phyloP scores from a whole-genome alignment of 441 rosid species.

The Syzygium malaccense region DNA sequence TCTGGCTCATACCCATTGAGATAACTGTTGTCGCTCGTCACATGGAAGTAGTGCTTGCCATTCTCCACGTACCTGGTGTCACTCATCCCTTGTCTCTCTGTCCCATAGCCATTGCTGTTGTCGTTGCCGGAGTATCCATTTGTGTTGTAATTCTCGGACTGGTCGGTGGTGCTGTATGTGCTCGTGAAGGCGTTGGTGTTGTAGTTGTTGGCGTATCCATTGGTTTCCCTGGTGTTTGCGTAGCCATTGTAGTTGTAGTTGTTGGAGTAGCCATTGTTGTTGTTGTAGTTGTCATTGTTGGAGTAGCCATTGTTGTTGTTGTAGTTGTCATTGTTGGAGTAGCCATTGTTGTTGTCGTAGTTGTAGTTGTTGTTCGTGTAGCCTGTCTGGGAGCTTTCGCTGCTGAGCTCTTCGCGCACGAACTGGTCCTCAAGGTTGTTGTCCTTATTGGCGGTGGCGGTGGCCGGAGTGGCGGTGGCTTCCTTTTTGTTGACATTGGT shows the following conservation, averaged over 20 bases:
- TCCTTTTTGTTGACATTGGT: not conserved
- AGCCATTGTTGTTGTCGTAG: conserved; percentile 1
- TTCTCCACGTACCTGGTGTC: conserved; percentile 60
- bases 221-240: not conserved
- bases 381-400: conserved; percentile 13
- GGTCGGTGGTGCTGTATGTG: conserved; percentile 5
- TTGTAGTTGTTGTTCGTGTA: conserved; percentile 9
- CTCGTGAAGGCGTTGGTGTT: not conserved
- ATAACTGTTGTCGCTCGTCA: conserved; percentile 17
- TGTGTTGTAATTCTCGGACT: not conserved
- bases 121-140: not conserved
- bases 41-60: conserved; percentile 43
- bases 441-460: not conserved
- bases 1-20: conserved; percentile 5
- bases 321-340: not conserved
- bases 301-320: not conserved
- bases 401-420: conserved; percentile 25
- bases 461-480: not conserved
- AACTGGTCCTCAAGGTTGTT: not conserved
- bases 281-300: not conserved
- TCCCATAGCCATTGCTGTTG: not conserved
- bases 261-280: not conserved
- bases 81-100: conserved; percentile 57
- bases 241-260: not conserved
- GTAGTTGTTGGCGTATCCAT: not conserved